Base-by-base conservation (phyloP, 257 asterid species). In the Striga asiatica region DNA sequence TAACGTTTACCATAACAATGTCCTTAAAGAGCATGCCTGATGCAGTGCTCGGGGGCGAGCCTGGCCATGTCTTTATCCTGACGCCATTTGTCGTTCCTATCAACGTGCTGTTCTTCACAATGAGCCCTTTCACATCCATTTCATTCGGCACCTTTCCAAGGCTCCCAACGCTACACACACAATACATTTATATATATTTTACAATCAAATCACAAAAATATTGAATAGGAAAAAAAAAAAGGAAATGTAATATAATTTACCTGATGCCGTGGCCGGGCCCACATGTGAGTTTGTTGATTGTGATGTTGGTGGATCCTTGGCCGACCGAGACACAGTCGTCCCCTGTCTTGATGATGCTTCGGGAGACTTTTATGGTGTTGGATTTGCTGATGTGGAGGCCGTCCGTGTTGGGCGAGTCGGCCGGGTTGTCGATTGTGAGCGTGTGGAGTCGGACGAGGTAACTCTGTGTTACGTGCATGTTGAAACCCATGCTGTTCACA, bases 241-340 rank as follows among this genome's bases (percentile, higher is more conserved):
- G 25, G 18, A 13, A 43, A 1, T 7, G 12, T n/a, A 3, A 18
- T 1, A 11, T 5, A 46, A 19, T 48, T 12, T 71, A 80, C 88
- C 91, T 82, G 61, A 82, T 73, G 31, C 93, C 88, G 12, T 82
- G 93, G 4, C 93, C 94, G 0, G 86, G 94, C 28, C 94, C 89
- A 2, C 94, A 80, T 0, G 70, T 71, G 2, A 83, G 52, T 41
- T 69, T 11, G 71, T 70, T 74, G 56, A 78, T 19, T 55, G 84
- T 78, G 45, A 78, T 62, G 22, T 80, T 80, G 14, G 60, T 71
- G 1, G 76, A 52, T 8, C 94, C 94, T 31, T 68, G 89, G 2
- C 94, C 89, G 2, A 83, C 9, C 12, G 87, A 83, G 51, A 83
- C 35, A 22, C 85, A 83, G 41, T 83, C 93, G 27, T 83, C 89